Evolutionary conservation across 331 rosid species (phyloP).

Genomic region (Phaseolus coccineus): DNA sequence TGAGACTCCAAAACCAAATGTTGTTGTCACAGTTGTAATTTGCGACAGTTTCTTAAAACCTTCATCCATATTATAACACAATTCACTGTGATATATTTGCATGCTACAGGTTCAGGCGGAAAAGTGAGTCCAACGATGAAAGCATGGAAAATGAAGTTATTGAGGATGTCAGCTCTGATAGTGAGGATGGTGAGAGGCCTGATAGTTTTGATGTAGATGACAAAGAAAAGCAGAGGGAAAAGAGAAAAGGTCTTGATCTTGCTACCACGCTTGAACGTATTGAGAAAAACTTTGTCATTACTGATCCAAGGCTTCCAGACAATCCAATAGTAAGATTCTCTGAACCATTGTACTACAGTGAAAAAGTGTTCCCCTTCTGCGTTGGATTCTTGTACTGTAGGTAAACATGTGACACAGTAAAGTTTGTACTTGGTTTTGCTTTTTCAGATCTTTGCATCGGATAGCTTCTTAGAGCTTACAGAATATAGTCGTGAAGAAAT

Average conservation of each 20-base stretch:
- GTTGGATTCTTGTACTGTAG: slow-evolving; percentile 24
- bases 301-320: slow-evolving; percentile 98
- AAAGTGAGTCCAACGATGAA: slow-evolving; percentile 60
- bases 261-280: slow-evolving; percentile 99
- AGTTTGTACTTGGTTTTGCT: slow-evolving; percentile 35
- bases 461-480: slow-evolving; percentile 96
- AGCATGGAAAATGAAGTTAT: slow-evolving; percentile 48
- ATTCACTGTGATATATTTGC: not conserved
- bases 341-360: not conserved
- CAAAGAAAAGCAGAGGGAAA: slow-evolving; percentile 74
- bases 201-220: slow-evolving; percentile 66
- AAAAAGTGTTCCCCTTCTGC: not conserved
- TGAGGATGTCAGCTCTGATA: slow-evolving; percentile 55
- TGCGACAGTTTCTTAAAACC: not conserved
- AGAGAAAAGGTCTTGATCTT: slow-evolving; percentile 95
- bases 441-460: slow-evolving; percentile 95
- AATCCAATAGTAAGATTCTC: slow-evolving; percentile 87
- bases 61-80: not conserved
- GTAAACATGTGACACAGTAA: slow-evolving; percentile 20
- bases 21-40: not conserved
- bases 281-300: slow-evolving; percentile 95
- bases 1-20: not conserved
- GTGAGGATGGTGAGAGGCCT: slow-evolving; percentile 67
- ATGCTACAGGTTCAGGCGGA: slow-evolving; percentile 62
- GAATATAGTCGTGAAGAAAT: slow-evolving; percentile 98